Evolutionary conservation across 2,329 filamentous ascomycete genomes (phyloP).

Genomic region (Pyrenophora tritici-repentis): DNA sequence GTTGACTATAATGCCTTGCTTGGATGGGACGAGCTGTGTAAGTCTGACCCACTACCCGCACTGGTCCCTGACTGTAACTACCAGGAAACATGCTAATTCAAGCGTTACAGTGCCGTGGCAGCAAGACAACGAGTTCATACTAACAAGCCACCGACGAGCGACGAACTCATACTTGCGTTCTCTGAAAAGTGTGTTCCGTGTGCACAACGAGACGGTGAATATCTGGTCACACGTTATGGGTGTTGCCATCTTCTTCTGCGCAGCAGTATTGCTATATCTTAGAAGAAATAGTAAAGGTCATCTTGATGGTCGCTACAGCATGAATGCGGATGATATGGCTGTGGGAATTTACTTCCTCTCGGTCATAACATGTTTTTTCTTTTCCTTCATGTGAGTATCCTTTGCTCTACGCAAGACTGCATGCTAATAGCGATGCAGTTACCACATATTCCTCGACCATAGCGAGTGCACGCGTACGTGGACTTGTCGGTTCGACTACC

Average conservation of each 20-base stretch:
- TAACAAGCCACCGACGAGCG: slow-evolving; percentile 4
- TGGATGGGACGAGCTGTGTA: slow-evolving; percentile 10
- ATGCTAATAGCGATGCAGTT: slow-evolving; percentile 53
- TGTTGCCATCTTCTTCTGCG: background rate
- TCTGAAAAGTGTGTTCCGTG: background rate
- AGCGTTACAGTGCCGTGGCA: slow-evolving; percentile 7
- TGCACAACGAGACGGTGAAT: slow-evolving; percentile 13
- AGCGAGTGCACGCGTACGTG: slow-evolving; percentile 73
- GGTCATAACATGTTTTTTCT: slow-evolving; percentile 10
- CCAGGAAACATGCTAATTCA: background rate
- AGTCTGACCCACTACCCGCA: background rate
- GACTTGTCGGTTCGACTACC: slow-evolving; percentile 89
- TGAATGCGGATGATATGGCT: slow-evolving; percentile 2
- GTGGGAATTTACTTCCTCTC: slow-evolving; percentile 9
- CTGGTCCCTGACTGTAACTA: background rate
- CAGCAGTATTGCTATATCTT: background rate
- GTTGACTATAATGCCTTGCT: background rate
- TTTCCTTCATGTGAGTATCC: slow-evolving; percentile 39
- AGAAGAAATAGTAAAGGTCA: too few species aligned
- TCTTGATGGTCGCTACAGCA: background rate
- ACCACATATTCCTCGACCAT: slow-evolving; percentile 81
- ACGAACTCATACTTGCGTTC: slow-evolving; percentile 1
- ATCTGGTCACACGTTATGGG: slow-evolving; percentile 12
- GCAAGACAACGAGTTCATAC: slow-evolving; percentile 14
- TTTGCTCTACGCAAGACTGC: background rate